A percentile compares a stretch with the other conserved stretches of the same genome.
These are phyloP conservation scores for Trichoderma koningii DNA, from an alignment of 2,329 filamentous ascomycete genomes.

Conservation along the genomic window DNA sequence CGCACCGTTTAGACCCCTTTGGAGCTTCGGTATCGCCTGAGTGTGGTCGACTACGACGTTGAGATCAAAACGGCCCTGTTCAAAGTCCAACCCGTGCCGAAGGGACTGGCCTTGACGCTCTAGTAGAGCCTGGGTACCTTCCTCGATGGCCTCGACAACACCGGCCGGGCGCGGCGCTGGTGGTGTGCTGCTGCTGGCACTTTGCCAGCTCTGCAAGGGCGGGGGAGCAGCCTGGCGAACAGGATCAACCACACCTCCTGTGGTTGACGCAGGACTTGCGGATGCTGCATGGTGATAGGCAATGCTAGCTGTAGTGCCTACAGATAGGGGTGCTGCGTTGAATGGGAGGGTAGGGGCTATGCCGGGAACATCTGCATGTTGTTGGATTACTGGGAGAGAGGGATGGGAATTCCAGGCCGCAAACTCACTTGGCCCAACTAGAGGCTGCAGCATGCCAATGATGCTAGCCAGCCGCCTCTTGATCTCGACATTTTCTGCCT, in stretches of 20 bases:
- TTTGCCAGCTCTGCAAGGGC: conserved; percentile 16
- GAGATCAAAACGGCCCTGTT: conserved; percentile 68
- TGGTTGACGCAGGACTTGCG: not conserved
- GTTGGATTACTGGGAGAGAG: not conserved
- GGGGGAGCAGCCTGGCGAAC: conserved; percentile 2
- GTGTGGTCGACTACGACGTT: conserved; percentile 70
- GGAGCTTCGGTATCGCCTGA: conserved; percentile 53
- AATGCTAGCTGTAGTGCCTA: conserved; percentile 28
- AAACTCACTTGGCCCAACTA: conserved; percentile 45
- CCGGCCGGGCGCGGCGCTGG: not conserved
- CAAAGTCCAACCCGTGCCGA: conserved; percentile 60
- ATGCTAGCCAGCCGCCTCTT: conserved; percentile 67
- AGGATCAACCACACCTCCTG: not conserved
- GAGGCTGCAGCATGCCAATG: conserved; percentile 63
- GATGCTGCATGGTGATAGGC: conserved; percentile 22
- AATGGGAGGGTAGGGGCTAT: conserved; percentile 40
- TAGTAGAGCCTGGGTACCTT: conserved; percentile 33
- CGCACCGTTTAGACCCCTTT: conserved; percentile 51
- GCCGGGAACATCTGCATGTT: conserved; percentile 31
- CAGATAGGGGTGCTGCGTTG: conserved; percentile 32
- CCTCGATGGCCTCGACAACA: not conserved
- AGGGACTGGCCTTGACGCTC: conserved; percentile 54
- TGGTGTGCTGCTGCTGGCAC: conserved; percentile 9
- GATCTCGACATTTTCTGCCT: conserved; percentile 79
- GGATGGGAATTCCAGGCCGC: not conserved